phyloP scores from a whole-genome alignment of 2,329 filamentous ascomycete genomes.

The Pseudocercospora ulei region DNA sequence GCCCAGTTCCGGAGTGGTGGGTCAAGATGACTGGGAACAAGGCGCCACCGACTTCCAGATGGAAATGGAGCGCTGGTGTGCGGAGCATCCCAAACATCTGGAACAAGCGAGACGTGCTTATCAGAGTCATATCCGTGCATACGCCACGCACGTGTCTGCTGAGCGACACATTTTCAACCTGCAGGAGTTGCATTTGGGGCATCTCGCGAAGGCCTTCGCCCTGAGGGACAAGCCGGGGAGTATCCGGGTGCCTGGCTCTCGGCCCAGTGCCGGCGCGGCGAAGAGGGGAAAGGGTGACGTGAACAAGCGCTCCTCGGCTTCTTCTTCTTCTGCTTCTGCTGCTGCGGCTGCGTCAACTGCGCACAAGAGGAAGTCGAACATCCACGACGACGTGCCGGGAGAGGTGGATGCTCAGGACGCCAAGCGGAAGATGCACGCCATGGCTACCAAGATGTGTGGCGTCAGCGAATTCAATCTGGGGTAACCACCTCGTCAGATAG shows the following conservation, averaged over 20 bases:
- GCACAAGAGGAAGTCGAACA: constrained; percentile 28
- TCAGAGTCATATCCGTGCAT: constrained; percentile 85
- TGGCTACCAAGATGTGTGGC: constrained; percentile 42
- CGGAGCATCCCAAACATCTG: constrained; percentile 57
- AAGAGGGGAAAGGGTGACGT: constrained; percentile 37
- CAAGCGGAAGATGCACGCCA: constrained; percentile 45
- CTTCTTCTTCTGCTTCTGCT: too few species aligned
- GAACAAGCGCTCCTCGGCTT: too few species aligned
- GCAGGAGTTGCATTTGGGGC: constrained; percentile 78
- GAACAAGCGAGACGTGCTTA: constrained; percentile 77
- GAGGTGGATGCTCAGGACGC: constrained; percentile 40
- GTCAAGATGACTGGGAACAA: constrained; percentile 50
- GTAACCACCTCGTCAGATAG: constrained; percentile 26
- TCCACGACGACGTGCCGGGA: constrained; percentile 25
- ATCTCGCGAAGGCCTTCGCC: constrained; percentile 87
- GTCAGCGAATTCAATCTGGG: constrained; percentile 52
- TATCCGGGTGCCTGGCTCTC: constrained; percentile 50
- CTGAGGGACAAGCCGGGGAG: constrained; percentile 78
- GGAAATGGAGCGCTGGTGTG: constrained; percentile 55
- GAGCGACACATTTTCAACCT: constrained; percentile 87
- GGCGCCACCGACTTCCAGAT: constrained; percentile 59
- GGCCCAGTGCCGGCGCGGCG: constrained; percentile 42
- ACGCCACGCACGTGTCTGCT: constrained; percentile 80
- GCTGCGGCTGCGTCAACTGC: too few species aligned
- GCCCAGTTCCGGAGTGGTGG: constrained; percentile 32